Evolutionary conservation across 371 early-diverging fungal species (phyloP), one percentile per base, ranked within the genome.

Genomic region (Rhizopus delemar): DNA sequence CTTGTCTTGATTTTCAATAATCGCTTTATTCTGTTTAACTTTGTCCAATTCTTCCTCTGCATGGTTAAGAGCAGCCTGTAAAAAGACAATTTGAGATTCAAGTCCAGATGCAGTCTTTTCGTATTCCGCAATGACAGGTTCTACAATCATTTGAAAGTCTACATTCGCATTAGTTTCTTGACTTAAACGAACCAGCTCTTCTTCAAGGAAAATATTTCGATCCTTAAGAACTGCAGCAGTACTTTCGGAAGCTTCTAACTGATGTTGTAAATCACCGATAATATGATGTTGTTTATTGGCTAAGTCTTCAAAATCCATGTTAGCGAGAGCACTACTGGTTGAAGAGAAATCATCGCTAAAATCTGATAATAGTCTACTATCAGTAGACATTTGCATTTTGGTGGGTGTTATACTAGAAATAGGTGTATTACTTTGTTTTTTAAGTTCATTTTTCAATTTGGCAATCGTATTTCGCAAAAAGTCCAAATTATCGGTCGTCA

Each of bases 101-200:
- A 86, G 65, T 0, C 71, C 73, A 0, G 85, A 70, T 3, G 85
- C 79, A 34, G 79, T 78, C 62, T 86, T 88, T 63, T 85, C 87
- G 53, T 86, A 85, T 61, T 88, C 85, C 63, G 86, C 85, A 62
- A 86, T 86, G 34, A 86, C 85, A n/a, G 89, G 86, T 33, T 86
- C 89, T 8, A 86, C 86, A 38, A 84, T 68, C 39, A 84, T 81
- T 51, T 85, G 81, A 65, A 88, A 86, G 49, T 75, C 75, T 8
- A 68, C 15, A 15, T 70, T 48, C 8, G 48, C 39, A 5, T 51
- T 4, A 13, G 48, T 41, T n/a, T 68, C 63, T 33, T 43, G 56
- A 35, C 16, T 51, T 46, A 70, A 11, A 2, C 70, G 59, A 15
- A 53, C 41, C 15, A 79, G 54, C 46, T 79, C 79, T 3, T 67